Evolutionary conservation across 164 flowering plant genomes (phyloP), one percentile per base, ranked within the genome.

Genomic region (Chloranthus sessilifolius): DNA sequence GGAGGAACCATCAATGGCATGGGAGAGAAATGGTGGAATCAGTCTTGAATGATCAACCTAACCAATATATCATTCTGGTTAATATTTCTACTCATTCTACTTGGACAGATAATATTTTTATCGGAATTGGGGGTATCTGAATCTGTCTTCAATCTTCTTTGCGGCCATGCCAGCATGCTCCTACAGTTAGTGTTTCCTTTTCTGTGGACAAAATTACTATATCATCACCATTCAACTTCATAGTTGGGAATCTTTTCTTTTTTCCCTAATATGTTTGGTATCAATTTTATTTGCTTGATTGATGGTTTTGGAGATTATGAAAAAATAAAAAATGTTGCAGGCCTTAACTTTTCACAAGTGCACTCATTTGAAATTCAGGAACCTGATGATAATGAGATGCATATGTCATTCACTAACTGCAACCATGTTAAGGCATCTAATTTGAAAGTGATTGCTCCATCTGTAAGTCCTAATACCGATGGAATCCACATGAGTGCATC

Each of bases 21-120:
- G 91, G 99, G 99, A 58, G 61, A 67, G 45, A 53, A 76, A 73
- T 94, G 99, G 99, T 94, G 99, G 99, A 71, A 64, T 24, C 64
- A 56, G 27, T 92, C 95, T 30, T 94, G 99, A 80, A 94, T 89
- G 75, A 66, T 25, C 41, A 81, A 86, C 55, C 16, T 11, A 24
- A 63, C 78, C 29, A 79, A 77, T 56, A 97, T 94, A 78, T 25
- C 14, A 1, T 22, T 8, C 21, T 50, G 33, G 11, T 37, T 26
- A n/a, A 4, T 23, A 11, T 34, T 1, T 14, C 9, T 22, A 34
- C 22, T 23, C 10, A 7, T 34, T 22, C 2, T 33, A 5, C 12
- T 9, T 19, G 10, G 15, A 42, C 3, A 8, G 4, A n/a, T 3
- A 3, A 15, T 43, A 19, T 43, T n/a, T n/a, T n/a, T n/a, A 23